Base-by-base conservation (phyloP, 108 stramenopile genomes). In the Cyclotella cryptica region DNA sequence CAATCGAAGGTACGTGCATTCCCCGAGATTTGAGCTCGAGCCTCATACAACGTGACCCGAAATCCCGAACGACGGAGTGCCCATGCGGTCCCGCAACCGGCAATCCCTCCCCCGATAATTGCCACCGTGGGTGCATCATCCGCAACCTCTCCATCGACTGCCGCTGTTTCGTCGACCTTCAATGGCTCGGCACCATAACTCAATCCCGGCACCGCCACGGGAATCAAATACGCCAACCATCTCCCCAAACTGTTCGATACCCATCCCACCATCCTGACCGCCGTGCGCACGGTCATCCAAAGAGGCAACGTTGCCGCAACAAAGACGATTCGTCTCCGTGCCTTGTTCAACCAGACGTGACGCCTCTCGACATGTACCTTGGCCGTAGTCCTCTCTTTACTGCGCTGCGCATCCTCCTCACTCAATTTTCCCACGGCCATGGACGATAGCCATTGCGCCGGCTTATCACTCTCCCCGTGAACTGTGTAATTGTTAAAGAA, bases 51-150 rank as follows among this genome's bases (percentile, higher is more conserved):
- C 3, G 79, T 75, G 14, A 88, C 86, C 19, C 74, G 58, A 15
- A 81, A 85, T 10, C 85, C 87, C 24, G 72, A 75, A n/a, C 53
- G 81, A 35, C 82, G 84, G 26, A 88, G 59, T 29, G 85, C 68
- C 88, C 85, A 88, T 7, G 88, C 88, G 22, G 88, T 71, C 13
- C 85, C 85, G 52, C 85, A 86, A 6, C 88, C 88, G 10, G 88
- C 88, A 29, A 88, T 85, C n/a, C 88, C 88, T 24, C 86, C 84
- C 13, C 88, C 88, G 53, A 88, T 81, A 10, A 88, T 72, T n/a
- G 88, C 88, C 60, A 88, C 88, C 17, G 72, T 72, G 49, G 77
- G 81, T 46, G 44, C 74, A 7, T 63, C 45, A 12, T 62, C 53
- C 28, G 21, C 51, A 18, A n/a, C 42, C 15, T 68, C 55, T 26